Conservation (phyloP, 257 asterid genomes). For the Forsythia viridissima region DNA sequence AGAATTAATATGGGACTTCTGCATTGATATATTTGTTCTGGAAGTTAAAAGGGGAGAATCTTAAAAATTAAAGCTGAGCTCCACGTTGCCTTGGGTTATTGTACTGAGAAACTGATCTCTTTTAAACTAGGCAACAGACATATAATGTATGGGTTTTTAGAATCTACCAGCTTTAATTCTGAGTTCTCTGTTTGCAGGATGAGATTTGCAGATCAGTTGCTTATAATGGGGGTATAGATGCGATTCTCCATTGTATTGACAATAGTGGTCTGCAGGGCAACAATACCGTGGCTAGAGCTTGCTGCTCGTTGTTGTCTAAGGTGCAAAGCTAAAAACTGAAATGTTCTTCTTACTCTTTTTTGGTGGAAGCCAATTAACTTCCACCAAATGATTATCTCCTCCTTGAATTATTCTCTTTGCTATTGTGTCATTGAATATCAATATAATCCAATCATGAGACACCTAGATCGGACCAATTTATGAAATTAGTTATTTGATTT, state of each 20-base stretch:
- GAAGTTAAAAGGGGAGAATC: not conserved
- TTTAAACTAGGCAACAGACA: conserved; percentile 11
- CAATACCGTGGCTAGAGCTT: conserved; percentile 59
- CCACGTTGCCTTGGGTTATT: conserved; percentile 10
- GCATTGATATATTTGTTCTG: not conserved
- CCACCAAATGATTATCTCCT: not conserved
- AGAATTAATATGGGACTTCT: not conserved
- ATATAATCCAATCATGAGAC: not conserved
- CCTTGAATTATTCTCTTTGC: not conserved
- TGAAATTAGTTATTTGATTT: not conserved
- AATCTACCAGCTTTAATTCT: not conserved
- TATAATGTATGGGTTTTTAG: conserved; percentile 19
- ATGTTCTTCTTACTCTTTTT: not conserved
- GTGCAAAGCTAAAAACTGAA: conserved; percentile 37
- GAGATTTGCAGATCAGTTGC: conserved; percentile 91
- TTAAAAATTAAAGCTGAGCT: conserved; percentile 1
- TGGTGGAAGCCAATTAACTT: not conserved
- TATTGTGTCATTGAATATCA: not conserved
- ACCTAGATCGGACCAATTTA: not conserved
- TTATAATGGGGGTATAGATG: conserved; percentile 75
- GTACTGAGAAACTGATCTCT: not conserved
- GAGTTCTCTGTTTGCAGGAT: conserved; percentile 54
- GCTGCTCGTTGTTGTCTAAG: conserved; percentile 83
- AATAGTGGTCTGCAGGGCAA: conserved; percentile 72
- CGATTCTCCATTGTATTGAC: conserved; percentile 64